Conservation (phyloP, 371 early-diverging fungal species). For the Neoconidiobolus thromboides region DNA sequence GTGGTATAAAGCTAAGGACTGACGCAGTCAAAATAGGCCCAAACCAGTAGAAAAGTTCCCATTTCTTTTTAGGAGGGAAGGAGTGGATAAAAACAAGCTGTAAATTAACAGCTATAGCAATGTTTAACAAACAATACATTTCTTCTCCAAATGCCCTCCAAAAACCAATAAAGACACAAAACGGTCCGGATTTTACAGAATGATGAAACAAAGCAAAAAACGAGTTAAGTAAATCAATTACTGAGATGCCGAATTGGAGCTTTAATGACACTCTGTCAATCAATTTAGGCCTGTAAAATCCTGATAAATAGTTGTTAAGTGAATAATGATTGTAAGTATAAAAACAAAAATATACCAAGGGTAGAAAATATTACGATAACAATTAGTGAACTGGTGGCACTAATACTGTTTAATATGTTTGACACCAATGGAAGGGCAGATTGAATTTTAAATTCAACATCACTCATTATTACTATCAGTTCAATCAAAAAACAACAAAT, state of each 20-base stretch:
- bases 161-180: constrained; percentile 1
- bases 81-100: neutral
- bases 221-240: neutral
- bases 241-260: neutral
- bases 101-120: neutral
- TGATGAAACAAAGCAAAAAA: neutral
- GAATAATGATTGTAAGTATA: too few species aligned
- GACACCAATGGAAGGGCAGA: too few species aligned
- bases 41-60: neutral
- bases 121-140: neutral
- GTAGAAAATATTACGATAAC: too few species aligned
- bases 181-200: neutral
- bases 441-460: too few species aligned
- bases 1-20: neutral
- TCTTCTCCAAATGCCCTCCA: neutral
- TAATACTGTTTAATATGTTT: too few species aligned
- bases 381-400: too few species aligned
- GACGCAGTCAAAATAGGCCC: neutral
- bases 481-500: too few species aligned
- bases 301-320: too few species aligned
- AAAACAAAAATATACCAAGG: too few species aligned
- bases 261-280: neutral
- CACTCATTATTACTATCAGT: too few species aligned
- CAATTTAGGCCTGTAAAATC: neutral
- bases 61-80: neutral